Evolutionary conservation across 805 yeast species (phyloP).

Genomic region (Wickerhamomyces strasburgensis): DNA sequence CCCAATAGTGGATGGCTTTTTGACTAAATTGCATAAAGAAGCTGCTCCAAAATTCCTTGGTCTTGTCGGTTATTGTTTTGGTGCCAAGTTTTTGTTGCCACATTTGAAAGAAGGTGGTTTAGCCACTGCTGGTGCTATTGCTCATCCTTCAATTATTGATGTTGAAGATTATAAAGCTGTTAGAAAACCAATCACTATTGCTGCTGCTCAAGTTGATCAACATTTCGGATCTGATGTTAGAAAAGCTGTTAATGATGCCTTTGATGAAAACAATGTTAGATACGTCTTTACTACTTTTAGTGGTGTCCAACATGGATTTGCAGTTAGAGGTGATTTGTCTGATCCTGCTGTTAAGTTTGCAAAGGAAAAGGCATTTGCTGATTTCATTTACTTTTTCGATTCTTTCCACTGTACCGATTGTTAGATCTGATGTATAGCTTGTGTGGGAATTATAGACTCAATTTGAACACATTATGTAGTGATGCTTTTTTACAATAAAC

Average conservation of each 20-base stretch:
- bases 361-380: slow-evolving; percentile 54
- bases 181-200: slow-evolving; percentile 49
- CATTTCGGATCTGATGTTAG: slow-evolving; percentile 64
- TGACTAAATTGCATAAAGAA: slow-evolving; percentile 39
- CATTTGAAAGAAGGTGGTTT: slow-evolving; percentile 35
- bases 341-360: slow-evolving; percentile 55
- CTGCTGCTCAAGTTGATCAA: slow-evolving; percentile 69
- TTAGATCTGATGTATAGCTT: too few relatives aligned
- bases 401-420: too few relatives aligned
- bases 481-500: too few relatives aligned
- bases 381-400: slow-evolving; percentile 29
- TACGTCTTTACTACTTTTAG: slow-evolving; percentile 60
- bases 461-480: too few relatives aligned
- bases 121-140: slow-evolving; percentile 63
- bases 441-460: too few relatives aligned
- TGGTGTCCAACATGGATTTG: slow-evolving; percentile 71
- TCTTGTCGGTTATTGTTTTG: slow-evolving; percentile 78
- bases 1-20: slow-evolving; percentile 45
- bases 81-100: slow-evolving; percentile 66
- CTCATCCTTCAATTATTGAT: slow-evolving; percentile 77
- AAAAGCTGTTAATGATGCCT: slow-evolving; percentile 51
- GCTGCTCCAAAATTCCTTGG: slow-evolving; percentile 45
- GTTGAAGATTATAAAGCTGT: slow-evolving; percentile 61
- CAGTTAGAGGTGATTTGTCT: slow-evolving; percentile 68
- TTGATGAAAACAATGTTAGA: slow-evolving; percentile 46